Evolutionary conservation across 2,329 filamentous ascomycete genomes (phyloP).

Genomic region (Phoma sp.): DNA sequence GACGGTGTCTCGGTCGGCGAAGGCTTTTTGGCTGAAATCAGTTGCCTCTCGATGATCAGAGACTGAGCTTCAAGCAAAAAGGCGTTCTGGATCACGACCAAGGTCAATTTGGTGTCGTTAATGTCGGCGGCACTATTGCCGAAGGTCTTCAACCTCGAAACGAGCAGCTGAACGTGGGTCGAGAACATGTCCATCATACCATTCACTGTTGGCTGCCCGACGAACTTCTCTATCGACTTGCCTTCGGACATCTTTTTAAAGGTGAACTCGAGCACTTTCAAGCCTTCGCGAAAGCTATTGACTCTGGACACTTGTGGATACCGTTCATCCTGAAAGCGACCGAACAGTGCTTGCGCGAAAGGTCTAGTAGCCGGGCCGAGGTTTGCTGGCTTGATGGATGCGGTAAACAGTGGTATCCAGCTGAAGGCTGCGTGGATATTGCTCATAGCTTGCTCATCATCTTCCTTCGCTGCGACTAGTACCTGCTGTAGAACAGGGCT

Average conservation of each 20-base stretch:
- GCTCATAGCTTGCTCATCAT: conserved; percentile 61
- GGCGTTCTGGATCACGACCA: conserved; percentile 71
- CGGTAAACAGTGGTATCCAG: conserved; percentile 81
- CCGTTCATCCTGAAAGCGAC: conserved; percentile 64
- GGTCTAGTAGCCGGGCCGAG: conserved; percentile 81
- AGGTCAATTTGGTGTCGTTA: conserved; percentile 57
- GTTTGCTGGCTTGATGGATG: conserved; percentile 77
- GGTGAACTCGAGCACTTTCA: conserved; percentile 46
- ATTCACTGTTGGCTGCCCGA: conserved; percentile 54
- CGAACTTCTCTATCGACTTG: conserved; percentile 44
- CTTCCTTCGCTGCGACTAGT: conserved; percentile 57
- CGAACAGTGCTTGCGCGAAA: conserved; percentile 78
- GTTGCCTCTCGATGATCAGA: conserved; percentile 71
- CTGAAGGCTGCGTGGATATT: conserved; percentile 71
- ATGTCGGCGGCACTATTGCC: conserved; percentile 33
- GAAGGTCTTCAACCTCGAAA: conserved; percentile 42
- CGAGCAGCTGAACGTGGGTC: conserved; percentile 59
- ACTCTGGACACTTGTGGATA: conserved; percentile 66
- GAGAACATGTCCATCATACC: conserved; percentile 71
- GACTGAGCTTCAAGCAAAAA: conserved; percentile 76
- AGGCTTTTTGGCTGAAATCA: conserved; percentile 66
- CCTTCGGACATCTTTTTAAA: conserved; percentile 45
- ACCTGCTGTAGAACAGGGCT: conserved; percentile 71
- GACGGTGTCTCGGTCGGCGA: conserved; percentile 72
- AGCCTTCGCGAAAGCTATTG: conserved; percentile 69